These are phyloP conservation scores for Dactylonectria estremocensis DNA, from an alignment of 2,329 filamentous ascomycete species.

Conservation along the genomic window DNA sequence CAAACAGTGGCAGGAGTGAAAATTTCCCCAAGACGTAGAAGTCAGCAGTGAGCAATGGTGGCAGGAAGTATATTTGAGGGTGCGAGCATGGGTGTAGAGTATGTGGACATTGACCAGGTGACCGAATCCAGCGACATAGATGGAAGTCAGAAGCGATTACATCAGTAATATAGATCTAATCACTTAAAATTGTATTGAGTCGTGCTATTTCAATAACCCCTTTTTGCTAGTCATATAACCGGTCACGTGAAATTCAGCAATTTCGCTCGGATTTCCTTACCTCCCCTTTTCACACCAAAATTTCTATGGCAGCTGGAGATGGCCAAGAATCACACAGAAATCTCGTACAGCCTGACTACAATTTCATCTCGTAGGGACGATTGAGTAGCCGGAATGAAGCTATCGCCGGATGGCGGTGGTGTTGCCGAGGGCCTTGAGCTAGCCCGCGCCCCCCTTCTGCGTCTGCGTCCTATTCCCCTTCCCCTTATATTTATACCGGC, in stretches of 20 bases:
- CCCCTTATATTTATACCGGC: not conserved
- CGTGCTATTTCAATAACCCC: not conserved
- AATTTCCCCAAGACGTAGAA: not conserved
- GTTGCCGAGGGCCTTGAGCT: slow-evolving; percentile 8
- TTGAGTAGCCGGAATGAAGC: slow-evolving; percentile 9
- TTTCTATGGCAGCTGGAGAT: not conserved
- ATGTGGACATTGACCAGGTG: too few species aligned
- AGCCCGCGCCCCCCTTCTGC: slow-evolving; percentile 1
- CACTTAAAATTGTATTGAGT: too few species aligned
- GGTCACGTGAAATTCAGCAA: too few species aligned
- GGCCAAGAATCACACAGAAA: slow-evolving; percentile 1
- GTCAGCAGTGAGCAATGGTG: not conserved
- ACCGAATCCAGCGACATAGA: not conserved
- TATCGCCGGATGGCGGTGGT: slow-evolving; percentile 6
- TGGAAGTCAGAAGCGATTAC: not conserved
- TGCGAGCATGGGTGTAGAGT: not conserved
- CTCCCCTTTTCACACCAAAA: too few species aligned
- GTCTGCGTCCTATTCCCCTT: slow-evolving; percentile 1
- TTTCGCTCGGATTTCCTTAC: too few species aligned
- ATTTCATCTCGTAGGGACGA: slow-evolving; percentile 9
- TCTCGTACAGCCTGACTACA: slow-evolving; percentile 7
- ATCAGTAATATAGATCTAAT: too few species aligned
- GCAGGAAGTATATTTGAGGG: not conserved
- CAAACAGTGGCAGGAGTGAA: not conserved
- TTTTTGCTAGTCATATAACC: not conserved